Conservation (phyloP, 176 grass and related monocot species). For the Juncus inflexus region DNA sequence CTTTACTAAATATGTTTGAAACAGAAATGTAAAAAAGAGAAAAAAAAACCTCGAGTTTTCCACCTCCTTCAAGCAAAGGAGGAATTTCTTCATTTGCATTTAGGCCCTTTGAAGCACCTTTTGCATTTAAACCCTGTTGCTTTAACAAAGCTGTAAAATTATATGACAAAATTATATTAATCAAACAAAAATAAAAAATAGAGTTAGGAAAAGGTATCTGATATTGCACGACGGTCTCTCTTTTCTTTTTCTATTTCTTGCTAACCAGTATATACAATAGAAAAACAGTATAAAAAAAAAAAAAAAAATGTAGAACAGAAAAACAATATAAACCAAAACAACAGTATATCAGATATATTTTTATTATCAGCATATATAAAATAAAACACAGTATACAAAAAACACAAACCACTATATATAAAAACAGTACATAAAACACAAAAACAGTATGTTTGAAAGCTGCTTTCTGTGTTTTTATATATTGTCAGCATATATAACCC, state of each 20-base stretch:
- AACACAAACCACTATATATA: too few species aligned
- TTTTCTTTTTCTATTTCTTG: too few species aligned
- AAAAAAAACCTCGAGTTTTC: slow-evolving; percentile 77
- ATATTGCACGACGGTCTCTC: too few species aligned
- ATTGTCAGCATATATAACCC: not conserved
- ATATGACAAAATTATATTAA: slow-evolving; percentile 26
- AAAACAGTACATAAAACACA: too few species aligned
- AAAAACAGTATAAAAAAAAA: too few species aligned
- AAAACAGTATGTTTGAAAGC: too few species aligned
- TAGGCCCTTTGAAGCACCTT: slow-evolving; percentile 42
- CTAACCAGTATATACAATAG: too few species aligned
- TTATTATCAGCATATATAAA: too few species aligned
- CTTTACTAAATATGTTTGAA: not conserved
- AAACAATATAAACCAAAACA: too few species aligned
- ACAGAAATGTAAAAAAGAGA: not conserved
- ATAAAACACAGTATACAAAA: too few species aligned
- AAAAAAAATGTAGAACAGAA: too few species aligned
- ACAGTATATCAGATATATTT: too few species aligned
- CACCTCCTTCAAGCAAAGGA: slow-evolving; percentile 65
- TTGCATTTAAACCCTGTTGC: slow-evolving; percentile 60
- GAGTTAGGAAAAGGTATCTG: slow-evolving; percentile 51
- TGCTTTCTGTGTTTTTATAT: slow-evolving; percentile 25
- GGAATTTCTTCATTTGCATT: slow-evolving; percentile 54
- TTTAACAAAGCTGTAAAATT: slow-evolving; percentile 53
- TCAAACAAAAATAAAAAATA: slow-evolving; percentile 25